A percentile compares a stretch with the other conserved stretches of the same genome.
phyloP scores from a whole-genome alignment of 257 asterid species.

The Mitragyna speciosa region DNA sequence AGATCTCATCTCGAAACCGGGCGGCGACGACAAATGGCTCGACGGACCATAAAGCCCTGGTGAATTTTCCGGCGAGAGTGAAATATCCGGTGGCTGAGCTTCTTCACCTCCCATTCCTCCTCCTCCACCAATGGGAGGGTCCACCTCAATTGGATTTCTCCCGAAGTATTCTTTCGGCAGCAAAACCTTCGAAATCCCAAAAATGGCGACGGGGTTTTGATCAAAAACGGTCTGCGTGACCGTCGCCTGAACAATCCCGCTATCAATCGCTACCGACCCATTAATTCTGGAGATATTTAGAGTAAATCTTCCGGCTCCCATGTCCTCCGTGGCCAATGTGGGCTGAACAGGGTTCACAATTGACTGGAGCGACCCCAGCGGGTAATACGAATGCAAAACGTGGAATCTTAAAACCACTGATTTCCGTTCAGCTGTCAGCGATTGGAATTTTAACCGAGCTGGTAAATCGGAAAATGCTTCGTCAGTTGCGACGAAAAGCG shows the following conservation, averaged over 20 bases:
- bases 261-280: constrained; percentile 70
- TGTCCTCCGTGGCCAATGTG: constrained; percentile 77
- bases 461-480: constrained; percentile 77
- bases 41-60: constrained; percentile 44
- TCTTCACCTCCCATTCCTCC: constrained; percentile 34
- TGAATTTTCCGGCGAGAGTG: constrained; percentile 46
- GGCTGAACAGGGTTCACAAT: constrained; percentile 87
- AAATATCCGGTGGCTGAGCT: constrained; percentile 60
- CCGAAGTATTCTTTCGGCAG: constrained; percentile 76
- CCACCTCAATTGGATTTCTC: constrained; percentile 47
- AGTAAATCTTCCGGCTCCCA: constrained; percentile 78
- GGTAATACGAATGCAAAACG: constrained; percentile 81
- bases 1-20: constrained; percentile 46
- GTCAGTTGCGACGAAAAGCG: constrained; percentile 79
- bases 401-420: constrained; percentile 70
- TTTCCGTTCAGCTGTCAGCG: constrained; percentile 67
- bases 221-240: constrained; percentile 86
- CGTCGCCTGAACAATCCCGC: constrained; percentile 69
- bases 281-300: constrained; percentile 69
- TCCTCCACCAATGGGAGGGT: constrained; percentile 29
- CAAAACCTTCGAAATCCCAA: constrained; percentile 72
- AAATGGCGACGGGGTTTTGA: constrained; percentile 88
- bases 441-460: constrained; percentile 54
- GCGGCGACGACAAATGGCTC: constrained; percentile 57
- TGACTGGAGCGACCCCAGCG: constrained; percentile 70